Evolutionary conservation across 208 protist genomes (phyloP).

Genomic region (Leishmania mexicana): DNA sequence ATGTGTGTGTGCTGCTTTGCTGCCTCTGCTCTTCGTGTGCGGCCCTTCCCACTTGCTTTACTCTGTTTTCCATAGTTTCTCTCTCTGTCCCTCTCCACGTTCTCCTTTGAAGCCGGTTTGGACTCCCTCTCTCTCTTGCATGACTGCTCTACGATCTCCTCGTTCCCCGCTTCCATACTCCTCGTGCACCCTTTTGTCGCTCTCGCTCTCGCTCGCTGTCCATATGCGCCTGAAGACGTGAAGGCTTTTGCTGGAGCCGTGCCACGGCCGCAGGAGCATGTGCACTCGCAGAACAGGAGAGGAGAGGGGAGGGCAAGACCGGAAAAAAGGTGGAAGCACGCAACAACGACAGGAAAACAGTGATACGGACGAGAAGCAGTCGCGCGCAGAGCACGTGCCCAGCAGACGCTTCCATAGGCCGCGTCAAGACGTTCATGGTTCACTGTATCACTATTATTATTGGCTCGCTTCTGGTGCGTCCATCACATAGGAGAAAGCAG

Average conservation of each 20-base stretch:
- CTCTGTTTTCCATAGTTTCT: neutral
- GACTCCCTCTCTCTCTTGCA: neutral
- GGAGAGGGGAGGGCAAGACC: too few species aligned
- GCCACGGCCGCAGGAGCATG: neutral
- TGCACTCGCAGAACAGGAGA: neutral
- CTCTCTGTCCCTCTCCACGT: slow-evolving; percentile 1
- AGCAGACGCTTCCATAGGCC: neutral
- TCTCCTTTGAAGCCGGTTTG: neutral
- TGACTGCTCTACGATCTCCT: neutral
- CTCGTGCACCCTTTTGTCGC: neutral
- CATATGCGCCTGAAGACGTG: neutral
- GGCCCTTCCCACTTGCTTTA: too few species aligned
- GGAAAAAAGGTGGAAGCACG: neutral
- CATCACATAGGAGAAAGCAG: neutral
- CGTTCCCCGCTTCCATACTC: neutral
- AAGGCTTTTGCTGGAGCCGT: neutral
- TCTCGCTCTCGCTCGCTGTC: neutral
- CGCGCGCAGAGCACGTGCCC: neutral
- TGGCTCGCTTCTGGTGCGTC: neutral
- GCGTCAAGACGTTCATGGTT: neutral
- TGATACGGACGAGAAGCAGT: neutral
- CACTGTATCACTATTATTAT: too few species aligned
- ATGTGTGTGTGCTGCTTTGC: neutral
- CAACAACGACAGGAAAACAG: neutral
- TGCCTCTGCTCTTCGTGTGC: neutral